Conservation (phyloP, 2,329 filamentous ascomycete genomes). For the Beauveria varroae region DNA sequence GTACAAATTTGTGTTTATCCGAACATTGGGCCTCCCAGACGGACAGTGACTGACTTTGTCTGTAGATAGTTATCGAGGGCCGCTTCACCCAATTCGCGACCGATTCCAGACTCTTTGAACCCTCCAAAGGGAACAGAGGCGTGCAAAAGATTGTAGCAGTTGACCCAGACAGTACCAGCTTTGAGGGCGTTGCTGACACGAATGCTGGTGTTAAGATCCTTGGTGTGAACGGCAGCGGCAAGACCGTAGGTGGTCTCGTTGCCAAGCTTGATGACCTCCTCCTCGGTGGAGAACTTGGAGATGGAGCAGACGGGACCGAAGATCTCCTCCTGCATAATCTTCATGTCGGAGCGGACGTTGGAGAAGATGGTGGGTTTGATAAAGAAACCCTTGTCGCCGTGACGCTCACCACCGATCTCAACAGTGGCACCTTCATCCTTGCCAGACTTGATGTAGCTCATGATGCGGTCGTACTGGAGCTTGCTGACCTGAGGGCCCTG, state of each 20-base stretch:
- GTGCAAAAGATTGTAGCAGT: constrained; percentile 22
- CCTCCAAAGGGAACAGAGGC: constrained; percentile 57
- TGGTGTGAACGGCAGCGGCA: constrained; percentile 72
- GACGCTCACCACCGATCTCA: constrained; percentile 39
- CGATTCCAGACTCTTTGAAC: constrained; percentile 72
- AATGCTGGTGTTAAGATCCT: constrained; percentile 69
- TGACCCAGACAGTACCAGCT: constrained; percentile 55
- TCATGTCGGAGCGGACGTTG: constrained; percentile 71
- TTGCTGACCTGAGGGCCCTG: constrained; percentile 76
- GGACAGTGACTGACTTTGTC: constrained; percentile 58
- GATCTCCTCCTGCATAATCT: constrained; percentile 82
- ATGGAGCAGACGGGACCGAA: constrained; percentile 78
- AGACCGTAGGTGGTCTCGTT: constrained; percentile 73
- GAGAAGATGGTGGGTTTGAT: constrained; percentile 82
- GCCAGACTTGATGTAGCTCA: constrained; percentile 63
- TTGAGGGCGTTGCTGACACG: constrained; percentile 64
- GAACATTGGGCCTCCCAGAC: constrained; percentile 37
- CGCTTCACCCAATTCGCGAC: constrained; percentile 65
- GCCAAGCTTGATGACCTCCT: constrained; percentile 63
- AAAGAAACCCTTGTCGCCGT: constrained; percentile 72
- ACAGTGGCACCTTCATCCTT: constrained; percentile 49
- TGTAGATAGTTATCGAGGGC: constrained; percentile 62
- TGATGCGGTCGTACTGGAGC: constrained; percentile 76
- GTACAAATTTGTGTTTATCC: background rate
- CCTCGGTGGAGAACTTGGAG: constrained; percentile 73